Conservation (phyloP, 1,284 basidiomycete species). For the Xanthoconium separans region DNA sequence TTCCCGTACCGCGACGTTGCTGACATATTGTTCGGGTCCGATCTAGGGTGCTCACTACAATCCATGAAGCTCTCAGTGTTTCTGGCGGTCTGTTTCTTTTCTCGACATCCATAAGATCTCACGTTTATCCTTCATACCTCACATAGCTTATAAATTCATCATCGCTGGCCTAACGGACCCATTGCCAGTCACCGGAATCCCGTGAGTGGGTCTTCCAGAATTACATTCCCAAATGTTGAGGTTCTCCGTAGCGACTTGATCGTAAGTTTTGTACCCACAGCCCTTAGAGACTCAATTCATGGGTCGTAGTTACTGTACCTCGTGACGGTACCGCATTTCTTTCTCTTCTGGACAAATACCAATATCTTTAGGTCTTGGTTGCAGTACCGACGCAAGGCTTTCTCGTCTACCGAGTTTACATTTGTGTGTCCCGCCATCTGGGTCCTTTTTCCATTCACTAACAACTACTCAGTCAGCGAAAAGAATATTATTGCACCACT, state of each 20-base stretch:
- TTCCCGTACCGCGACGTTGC: not conserved
- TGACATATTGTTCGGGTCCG: not conserved
- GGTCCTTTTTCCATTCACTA: not conserved
- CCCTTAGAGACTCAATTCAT: not conserved
- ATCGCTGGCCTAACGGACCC: not conserved
- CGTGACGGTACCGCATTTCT: not conserved
- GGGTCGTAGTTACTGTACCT: not conserved
- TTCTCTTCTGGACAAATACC: not conserved
- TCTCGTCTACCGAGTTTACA: slow-evolving; percentile 17
- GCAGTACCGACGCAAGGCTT: slow-evolving; percentile 6
- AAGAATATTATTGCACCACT: slow-evolving; percentile 1
- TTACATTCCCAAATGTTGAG: not conserved
- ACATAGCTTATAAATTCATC: slow-evolving; percentile 5
- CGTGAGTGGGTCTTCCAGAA: too few species aligned
- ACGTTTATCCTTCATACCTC: not conserved
- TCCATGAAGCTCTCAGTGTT: not conserved
- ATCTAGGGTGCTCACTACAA: slow-evolving; percentile 1
- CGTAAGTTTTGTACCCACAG: not conserved
- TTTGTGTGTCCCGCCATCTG: not conserved
- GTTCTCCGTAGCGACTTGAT: not conserved
- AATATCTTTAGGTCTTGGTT: not conserved
- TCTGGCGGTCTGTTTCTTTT: not conserved
- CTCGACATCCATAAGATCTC: too few species aligned
- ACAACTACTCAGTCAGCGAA: slow-evolving; percentile 7
- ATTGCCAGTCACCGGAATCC: not conserved